Evolutionary conservation across 2,329 filamentous ascomycete genomes (phyloP), one percentile per base, ranked within the genome.

Genomic region (Lachnellula cervina): DNA sequence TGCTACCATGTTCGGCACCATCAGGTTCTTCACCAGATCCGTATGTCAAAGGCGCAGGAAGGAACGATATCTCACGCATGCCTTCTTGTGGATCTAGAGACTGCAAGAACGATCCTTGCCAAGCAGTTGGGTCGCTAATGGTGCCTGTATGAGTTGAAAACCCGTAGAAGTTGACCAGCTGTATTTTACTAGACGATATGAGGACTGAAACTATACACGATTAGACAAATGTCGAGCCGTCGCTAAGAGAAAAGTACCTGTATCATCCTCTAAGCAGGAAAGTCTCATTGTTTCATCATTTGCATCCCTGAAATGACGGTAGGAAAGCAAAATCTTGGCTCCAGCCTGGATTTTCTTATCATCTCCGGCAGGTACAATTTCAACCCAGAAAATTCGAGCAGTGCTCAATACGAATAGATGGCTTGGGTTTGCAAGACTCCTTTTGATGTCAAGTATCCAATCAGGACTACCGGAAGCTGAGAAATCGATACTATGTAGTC

Each of bases 361-460:
- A 17, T 63, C 62, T 14, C 59, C 59, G 34, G 48, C 52, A 6
- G 66, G 57, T 32, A 53, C 57, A 11, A 70, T 48, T 47, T 68
- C 57, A 8, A 70, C 49, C 66, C 66, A 70, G 48, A 69, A 67
- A 8, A 71, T 56, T 34, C 62, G 66, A 45, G 60, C 59, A 11
- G 59, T 66, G 13, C 68, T 89, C 45, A 89, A 70, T 9, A 88
- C 71, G 55, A 84, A 80, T 1, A 83, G 63, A n/a, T 81, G 76
- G 25, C 74, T 72, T 5, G 73, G 70, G 52, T 77, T 71, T 2
- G 69, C 64, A 1, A 77, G 76, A 55, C 80, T 80, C 8, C 69
- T 63, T 59, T 76, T 75, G 1, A 84, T 65, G 63, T 87, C 80
- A 55, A 90, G 66, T 48, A 90, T 79, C 77, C 78, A 77, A 56